Conservation (phyloP, 768 basidiomycete species). For the Xerocomus brunneocitrinus region DNA sequence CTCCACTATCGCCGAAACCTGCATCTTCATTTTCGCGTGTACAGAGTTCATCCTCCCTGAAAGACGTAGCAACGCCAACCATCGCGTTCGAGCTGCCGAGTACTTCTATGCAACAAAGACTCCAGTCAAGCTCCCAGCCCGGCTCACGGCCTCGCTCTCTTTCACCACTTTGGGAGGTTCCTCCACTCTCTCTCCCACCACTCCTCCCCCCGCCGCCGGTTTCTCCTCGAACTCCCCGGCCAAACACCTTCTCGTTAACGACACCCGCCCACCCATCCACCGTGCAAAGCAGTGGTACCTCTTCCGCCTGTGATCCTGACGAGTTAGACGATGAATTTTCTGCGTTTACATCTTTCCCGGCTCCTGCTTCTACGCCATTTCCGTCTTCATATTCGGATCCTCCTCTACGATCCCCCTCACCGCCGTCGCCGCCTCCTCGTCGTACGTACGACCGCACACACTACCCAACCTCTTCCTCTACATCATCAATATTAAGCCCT, state of each 20-base stretch:
- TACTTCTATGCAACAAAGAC: slow-evolving; percentile 12
- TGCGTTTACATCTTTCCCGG: slow-evolving; percentile 39
- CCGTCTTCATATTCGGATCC: slow-evolving; percentile 6
- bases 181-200: slow-evolving; percentile 24
- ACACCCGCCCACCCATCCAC: slow-evolving; percentile 10
- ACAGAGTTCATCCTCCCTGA: slow-evolving; percentile 11
- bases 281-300: neutral
- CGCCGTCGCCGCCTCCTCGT: slow-evolving; percentile 27
- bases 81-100: slow-evolving; percentile 1
- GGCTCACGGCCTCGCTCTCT: slow-evolving; percentile 17
- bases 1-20: slow-evolving; percentile 31
- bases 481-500: slow-evolving; percentile 24
- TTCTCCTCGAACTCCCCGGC: slow-evolving; percentile 32
- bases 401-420: slow-evolving; percentile 18
- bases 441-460: slow-evolving; percentile 23
- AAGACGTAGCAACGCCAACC: neutral
- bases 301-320: slow-evolving; percentile 17
- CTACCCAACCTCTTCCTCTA: slow-evolving; percentile 22
- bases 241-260: slow-evolving; percentile 3
- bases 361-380: slow-evolving; percentile 7
- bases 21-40: slow-evolving; percentile 15
- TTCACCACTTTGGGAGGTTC: slow-evolving; percentile 22
- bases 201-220: slow-evolving; percentile 30
- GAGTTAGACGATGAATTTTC: slow-evolving; percentile 48
- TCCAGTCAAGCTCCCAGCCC: slow-evolving; percentile 17